A percentile compares a stretch with the other conserved stretches of the same genome.
Evolutionary conservation across 371 early-diverging fungal genomes (phyloP).

Genomic region (Mortierella sp.): DNA sequence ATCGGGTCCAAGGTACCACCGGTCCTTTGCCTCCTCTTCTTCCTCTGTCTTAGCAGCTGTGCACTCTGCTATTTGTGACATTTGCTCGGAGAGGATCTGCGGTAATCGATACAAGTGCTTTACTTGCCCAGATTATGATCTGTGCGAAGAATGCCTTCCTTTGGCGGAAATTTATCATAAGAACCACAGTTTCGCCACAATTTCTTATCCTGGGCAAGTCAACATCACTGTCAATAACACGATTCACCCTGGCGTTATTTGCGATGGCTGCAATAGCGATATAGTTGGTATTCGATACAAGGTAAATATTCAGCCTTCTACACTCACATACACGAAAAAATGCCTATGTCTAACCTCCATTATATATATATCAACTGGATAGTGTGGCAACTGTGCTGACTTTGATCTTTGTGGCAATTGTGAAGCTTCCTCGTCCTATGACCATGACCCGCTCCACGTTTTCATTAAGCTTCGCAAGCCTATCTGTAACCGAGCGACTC

Average conservation of each 20-base stretch:
- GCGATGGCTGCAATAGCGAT: constrained; percentile 61
- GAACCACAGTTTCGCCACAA: constrained; percentile 54
- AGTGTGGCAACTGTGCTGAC: constrained; percentile 72
- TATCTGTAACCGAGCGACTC: constrained; percentile 4
- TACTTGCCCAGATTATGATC: constrained; percentile 64
- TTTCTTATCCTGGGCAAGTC: constrained; percentile 56
- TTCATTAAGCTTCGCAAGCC: constrained; percentile 66
- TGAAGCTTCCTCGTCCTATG: constrained; percentile 55
- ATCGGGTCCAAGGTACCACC: background rate
- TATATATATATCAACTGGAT: background rate
- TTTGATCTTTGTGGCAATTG: constrained; percentile 70
- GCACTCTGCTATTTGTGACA: constrained; percentile 59
- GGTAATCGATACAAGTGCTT: constrained; percentile 66
- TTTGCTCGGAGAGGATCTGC: constrained; percentile 60
- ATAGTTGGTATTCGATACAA: constrained; percentile 69
- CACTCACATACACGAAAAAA: background rate
- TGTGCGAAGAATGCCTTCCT: constrained; percentile 62
- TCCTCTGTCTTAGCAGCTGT: constrained; percentile 12
- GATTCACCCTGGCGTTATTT: constrained; percentile 57
- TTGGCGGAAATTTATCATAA: constrained; percentile 58
- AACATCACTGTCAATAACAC: constrained; percentile 29
- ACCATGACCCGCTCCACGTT: constrained; percentile 63
- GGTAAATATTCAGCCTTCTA: constrained; percentile 44
- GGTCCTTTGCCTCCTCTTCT: background rate
- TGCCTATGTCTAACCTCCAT: too few species aligned